Conservation (phyloP, 2,329 filamentous ascomycete species). For the Colletotrichum lentis region DNA sequence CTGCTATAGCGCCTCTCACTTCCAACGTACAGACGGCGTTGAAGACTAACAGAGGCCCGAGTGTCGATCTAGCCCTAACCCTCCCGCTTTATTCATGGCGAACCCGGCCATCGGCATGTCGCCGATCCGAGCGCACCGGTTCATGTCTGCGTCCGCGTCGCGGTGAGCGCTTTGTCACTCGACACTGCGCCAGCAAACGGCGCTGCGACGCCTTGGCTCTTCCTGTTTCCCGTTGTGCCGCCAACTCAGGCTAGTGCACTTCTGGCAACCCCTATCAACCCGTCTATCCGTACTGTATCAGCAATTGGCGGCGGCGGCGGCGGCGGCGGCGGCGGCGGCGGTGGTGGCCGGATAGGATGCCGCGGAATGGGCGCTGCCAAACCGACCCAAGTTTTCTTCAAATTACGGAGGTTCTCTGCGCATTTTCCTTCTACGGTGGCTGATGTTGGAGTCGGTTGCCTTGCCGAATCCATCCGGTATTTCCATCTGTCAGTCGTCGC, state of each 20-base stretch:
- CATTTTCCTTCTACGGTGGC: background rate
- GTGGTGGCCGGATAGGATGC: background rate
- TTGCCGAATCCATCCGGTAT: background rate
- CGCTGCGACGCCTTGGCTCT: background rate
- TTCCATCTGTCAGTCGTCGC: conserved; percentile 16
- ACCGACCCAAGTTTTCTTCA: background rate
- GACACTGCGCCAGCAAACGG: background rate
- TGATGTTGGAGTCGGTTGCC: background rate
- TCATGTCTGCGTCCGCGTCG: conserved; percentile 5
- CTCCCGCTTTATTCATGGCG: background rate
- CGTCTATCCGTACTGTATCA: too few relatives aligned
- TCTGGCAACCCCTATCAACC: background rate
- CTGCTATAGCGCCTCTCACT: background rate
- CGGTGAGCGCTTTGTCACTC: background rate
- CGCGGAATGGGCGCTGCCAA: background rate
- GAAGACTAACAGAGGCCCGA: conserved; percentile 5
- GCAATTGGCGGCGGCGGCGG: background rate
- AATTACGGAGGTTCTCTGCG: background rate
- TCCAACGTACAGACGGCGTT: background rate
- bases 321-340: background rate
- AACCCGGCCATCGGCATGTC: background rate
- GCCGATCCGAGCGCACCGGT: background rate
- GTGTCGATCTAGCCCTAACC: conserved; percentile 5
- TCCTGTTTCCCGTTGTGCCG: background rate
- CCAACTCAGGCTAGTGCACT: background rate